Percentiles rank a stretch among this genome's conserved stretches.
These are phyloP conservation scores for Pseudocercospora pini-densiflorae DNA, from an alignment of 2,329 filamentous ascomycete species.

Conservation along the genomic window DNA sequence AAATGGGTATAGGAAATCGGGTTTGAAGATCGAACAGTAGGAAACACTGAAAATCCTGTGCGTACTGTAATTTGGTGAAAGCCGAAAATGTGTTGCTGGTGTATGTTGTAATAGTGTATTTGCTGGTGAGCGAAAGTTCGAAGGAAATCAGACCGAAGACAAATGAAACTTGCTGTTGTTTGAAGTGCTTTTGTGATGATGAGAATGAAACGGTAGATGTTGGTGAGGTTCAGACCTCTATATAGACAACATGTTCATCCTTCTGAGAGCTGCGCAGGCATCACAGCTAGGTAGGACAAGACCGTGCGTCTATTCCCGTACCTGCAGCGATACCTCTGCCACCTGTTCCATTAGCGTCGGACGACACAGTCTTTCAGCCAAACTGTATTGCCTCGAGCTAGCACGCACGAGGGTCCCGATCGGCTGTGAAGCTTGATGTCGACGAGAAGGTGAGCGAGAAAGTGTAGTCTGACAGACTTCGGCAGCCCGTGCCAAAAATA, in stretches of 20 bases:
- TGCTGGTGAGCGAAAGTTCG: constrained; percentile 18
- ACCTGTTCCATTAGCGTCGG: constrained; percentile 15
- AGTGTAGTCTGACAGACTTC: constrained; percentile 7
- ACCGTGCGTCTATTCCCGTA: constrained; percentile 22
- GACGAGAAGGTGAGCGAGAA: constrained; percentile 4
- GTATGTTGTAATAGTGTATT: constrained; percentile 12
- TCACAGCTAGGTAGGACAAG: neutral
- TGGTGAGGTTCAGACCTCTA: constrained; percentile 15
- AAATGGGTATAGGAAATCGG: constrained; percentile 16
- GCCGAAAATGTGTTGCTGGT: neutral
- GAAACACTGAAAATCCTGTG: constrained; percentile 19
- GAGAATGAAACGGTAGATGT: constrained; percentile 13
- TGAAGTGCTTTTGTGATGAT: constrained; percentile 21
- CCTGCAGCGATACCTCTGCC: constrained; percentile 25
- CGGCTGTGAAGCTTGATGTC: neutral
- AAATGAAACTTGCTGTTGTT: constrained; percentile 13
- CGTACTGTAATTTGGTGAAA: constrained; percentile 7
- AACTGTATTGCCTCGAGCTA: constrained; percentile 21
- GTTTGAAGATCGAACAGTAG: constrained; percentile 10
- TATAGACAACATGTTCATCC: constrained; percentile 21
- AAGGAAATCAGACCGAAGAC: constrained; percentile 24
- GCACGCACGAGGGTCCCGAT: constrained; percentile 6
- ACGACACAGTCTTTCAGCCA: constrained; percentile 19
- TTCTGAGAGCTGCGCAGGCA: constrained; percentile 9
- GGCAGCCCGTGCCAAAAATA: constrained; percentile 9